Percentiles rank a stretch among this genome's conserved stretches.
Conservation (phyloP, 1,284 basidiomycete genomes). For the Thelephora terrestris region DNA sequence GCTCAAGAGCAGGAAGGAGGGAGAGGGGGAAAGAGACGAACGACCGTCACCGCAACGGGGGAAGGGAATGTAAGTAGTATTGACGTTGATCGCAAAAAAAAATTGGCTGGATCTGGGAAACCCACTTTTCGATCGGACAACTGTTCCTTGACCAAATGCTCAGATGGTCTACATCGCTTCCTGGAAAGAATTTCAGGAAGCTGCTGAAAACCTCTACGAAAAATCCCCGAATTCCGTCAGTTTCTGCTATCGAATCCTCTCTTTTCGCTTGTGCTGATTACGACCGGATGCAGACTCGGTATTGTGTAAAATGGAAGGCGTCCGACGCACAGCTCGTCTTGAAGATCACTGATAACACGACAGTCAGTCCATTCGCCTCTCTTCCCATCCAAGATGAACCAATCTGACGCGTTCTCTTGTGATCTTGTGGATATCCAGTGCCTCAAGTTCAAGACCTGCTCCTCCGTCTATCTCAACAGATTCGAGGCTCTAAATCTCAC, state of each 20-base stretch:
- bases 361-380: conserved; percentile 41
- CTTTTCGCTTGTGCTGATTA: neutral
- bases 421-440: conserved; percentile 42
- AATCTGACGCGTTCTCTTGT: neutral
- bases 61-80: too few relatives aligned
- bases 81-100: too few relatives aligned
- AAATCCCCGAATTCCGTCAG: conserved; percentile 68
- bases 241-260: conserved; percentile 7
- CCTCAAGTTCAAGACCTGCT: conserved; percentile 90
- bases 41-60: neutral
- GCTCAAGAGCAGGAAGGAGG: conserved; percentile 1
- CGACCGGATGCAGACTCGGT: conserved; percentile 55
- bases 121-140: neutral
- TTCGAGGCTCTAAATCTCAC: conserved; percentile 85
- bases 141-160: conserved; percentile 12
- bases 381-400: neutral
- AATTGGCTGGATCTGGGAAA: neutral
- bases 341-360: conserved; percentile 83
- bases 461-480: conserved; percentile 87
- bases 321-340: conserved; percentile 78
- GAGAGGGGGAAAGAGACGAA: neutral
- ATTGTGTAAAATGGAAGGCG: conserved; percentile 81
- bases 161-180: conserved; percentile 67
- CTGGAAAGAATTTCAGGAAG: conserved; percentile 81
- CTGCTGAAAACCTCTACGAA: conserved; percentile 72